Conservation (phyloP, 2,329 filamentous ascomycete species). For the Arachnomyces sp. region DNA sequence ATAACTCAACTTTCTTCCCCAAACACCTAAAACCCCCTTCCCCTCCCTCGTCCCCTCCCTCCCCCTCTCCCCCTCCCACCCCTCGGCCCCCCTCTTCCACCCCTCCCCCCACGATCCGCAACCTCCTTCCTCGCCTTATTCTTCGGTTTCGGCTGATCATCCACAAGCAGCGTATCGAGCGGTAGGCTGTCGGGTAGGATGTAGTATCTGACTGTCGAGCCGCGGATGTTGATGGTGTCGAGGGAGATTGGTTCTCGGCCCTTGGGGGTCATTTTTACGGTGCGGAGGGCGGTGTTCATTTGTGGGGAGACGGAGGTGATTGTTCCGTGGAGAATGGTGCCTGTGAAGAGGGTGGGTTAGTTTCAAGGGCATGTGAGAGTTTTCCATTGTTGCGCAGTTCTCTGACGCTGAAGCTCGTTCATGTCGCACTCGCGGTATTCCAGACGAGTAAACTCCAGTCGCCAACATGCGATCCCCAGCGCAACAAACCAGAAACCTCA, state of each 20-base stretch:
- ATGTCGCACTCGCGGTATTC: no score
- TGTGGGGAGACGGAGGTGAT: slow-evolving; percentile 94
- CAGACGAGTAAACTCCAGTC: no score
- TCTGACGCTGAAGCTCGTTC: no score
- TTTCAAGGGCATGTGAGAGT: slow-evolving; percentile 17
- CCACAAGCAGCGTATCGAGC: slow-evolving; percentile 88
- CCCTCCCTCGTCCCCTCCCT: slow-evolving; percentile 47
- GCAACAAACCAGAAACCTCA: no score
- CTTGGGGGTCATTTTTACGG: slow-evolving; percentile 91
- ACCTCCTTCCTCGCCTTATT: slow-evolving; percentile 96
- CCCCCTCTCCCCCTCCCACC: slow-evolving; percentile 43
- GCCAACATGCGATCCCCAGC: no score
- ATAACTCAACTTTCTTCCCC: slow-evolving; percentile 6
- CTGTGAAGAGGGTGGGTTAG: slow-evolving; percentile 36
- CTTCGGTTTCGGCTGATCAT: slow-evolving; percentile 97
- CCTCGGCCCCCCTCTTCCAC: slow-evolving; percentile 39
- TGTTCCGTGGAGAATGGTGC: slow-evolving; percentile 92
- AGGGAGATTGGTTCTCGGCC: slow-evolving; percentile 79
- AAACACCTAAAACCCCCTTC: slow-evolving; percentile 35
- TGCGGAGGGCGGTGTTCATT: slow-evolving; percentile 95
- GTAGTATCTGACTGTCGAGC: slow-evolving; percentile 91
- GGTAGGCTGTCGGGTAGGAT: slow-evolving; percentile 94
- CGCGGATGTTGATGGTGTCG: slow-evolving; percentile 94
- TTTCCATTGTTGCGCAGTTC: slow-evolving; percentile 32
- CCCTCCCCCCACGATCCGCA: slow-evolving; percentile 45